Base-by-base conservation (phyloP, 768 basidiomycete genomes). In the Lactarius hengduanensis region DNA sequence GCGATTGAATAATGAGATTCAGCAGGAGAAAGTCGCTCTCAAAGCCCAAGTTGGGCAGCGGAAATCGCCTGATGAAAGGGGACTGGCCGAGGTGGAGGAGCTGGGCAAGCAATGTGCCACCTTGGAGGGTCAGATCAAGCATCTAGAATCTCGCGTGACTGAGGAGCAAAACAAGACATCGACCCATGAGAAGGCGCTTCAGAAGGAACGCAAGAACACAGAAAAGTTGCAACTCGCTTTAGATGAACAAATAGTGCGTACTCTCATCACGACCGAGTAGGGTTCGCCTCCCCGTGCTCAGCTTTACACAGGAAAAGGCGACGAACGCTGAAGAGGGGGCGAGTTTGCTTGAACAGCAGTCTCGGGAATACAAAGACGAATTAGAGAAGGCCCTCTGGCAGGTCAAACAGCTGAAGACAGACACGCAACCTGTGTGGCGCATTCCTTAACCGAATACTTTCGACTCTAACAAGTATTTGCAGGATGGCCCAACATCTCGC, bases 21-120 rank as follows among this genome's bases (percentile, higher is more conserved):
- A 84, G 66, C 83, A 85, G 7, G 80, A 80, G 11, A 83, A 82
- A 57, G 75, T 76, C 5, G 82, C 88, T 50, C 77, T 91, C 43
- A 81, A 83, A 59, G 81, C 82, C 18, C 90, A 92, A 70, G 77
- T 92, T 10, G 83, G 83, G 50, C 84, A 87, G 71, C 91, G 88
- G 89, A 81, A 89, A 71, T 81, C 75, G 32, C 74, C 90, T 20
- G 91, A 91, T 71, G 85, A 78, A 32, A 86, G 84, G 57, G 88
- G 85, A 57, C 85, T 82, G 13, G 82, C 78, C 20, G 86, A 89
- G 38, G 78, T 82, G 10, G 89, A 87, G 61, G 74, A 76, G 7
- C 76, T 82, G 60, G 80, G 85, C 50, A 86, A 85, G 72, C 77
- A 80, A 63, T 82, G 83, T 11, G 76, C 81, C 11, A 82, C 86